A percentile compares a stretch with the other conserved stretches of the same genome.
Evolutionary conservation across 768 basidiomycete species (phyloP).

Genomic region (Tubosaeta sp.): DNA sequence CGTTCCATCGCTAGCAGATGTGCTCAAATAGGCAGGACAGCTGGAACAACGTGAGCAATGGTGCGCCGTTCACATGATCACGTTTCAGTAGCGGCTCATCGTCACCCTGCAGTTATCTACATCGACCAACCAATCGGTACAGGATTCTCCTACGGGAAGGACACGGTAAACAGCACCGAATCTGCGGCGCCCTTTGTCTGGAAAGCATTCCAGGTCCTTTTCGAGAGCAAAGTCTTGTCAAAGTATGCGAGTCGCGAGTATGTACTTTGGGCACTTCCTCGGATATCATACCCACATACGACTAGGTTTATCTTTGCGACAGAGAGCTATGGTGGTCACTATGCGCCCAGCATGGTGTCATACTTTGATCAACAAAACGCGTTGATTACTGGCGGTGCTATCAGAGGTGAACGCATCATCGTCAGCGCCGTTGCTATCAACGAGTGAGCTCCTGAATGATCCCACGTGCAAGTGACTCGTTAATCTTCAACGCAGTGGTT

Average conservation of each 20-base stretch:
- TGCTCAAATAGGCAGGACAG: slow-evolving; percentile 27
- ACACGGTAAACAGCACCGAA: slow-evolving; percentile 48
- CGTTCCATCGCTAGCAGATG: not conserved
- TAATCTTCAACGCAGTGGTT: slow-evolving; percentile 40
- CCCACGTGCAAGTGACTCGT: not conserved
- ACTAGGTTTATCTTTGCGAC: slow-evolving; percentile 58
- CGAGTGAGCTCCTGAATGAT: slow-evolving; percentile 35
- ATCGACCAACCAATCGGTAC: slow-evolving; percentile 67
- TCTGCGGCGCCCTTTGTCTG: slow-evolving; percentile 57
- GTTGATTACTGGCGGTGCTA: slow-evolving; percentile 39
- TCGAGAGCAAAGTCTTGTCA: slow-evolving; percentile 51
- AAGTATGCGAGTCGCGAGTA: slow-evolving; percentile 53
- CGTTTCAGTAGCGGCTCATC: not conserved
- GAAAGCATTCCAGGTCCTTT: slow-evolving; percentile 60
- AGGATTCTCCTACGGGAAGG: slow-evolving; percentile 58
- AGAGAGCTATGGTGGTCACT: slow-evolving; percentile 68
- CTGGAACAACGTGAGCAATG: slow-evolving; percentile 68
- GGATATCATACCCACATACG: not conserved
- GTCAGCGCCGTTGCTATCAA: slow-evolving; percentile 65
- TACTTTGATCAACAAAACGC: slow-evolving; percentile 62
- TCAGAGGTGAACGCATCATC: slow-evolving; percentile 47
- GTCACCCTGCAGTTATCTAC: slow-evolving; percentile 50
- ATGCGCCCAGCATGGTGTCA: slow-evolving; percentile 59
- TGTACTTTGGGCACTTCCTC: slow-evolving; percentile 12
- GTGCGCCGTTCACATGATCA: slow-evolving; percentile 33